Evolutionary conservation across 2,329 filamentous ascomycete genomes (phyloP).

Genomic region (Fusarium coicis): DNA sequence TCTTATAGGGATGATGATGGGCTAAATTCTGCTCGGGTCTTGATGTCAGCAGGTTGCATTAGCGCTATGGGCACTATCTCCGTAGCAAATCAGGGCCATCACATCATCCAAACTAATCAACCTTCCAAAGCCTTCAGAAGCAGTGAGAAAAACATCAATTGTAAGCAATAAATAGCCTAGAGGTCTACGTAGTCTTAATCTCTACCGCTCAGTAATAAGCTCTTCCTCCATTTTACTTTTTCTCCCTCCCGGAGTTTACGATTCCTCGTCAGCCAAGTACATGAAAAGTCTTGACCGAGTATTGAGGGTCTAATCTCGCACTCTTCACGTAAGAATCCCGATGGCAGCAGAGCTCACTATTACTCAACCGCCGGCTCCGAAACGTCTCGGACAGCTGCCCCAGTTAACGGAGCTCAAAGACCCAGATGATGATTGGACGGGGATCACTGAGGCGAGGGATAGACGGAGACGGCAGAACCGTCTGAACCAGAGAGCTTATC

Average conservation of each 20-base stretch:
- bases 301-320: slow-evolving; percentile 6
- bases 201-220: background rate
- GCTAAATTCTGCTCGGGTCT: slow-evolving; percentile 5
- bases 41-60: slow-evolving; percentile 42
- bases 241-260: background rate
- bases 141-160: background rate
- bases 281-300: background rate
- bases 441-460: slow-evolving; percentile 36
- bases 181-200: background rate
- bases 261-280: slow-evolving; percentile 7
- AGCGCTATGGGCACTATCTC: slow-evolving; percentile 5
- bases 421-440: slow-evolving; percentile 41
- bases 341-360: slow-evolving; percentile 13
- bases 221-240: background rate
- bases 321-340: slow-evolving; percentile 22
- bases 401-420: slow-evolving; percentile 25
- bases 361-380: slow-evolving; percentile 4
- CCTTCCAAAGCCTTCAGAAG: background rate
- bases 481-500: slow-evolving; percentile 39
- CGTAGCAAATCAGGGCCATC: slow-evolving; percentile 2
- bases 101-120: no score
- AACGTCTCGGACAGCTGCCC: slow-evolving; percentile 15
- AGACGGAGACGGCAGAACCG: slow-evolving; percentile 41
- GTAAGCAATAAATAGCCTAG: background rate
- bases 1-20: background rate